Conservation (phyloP, 371 early-diverging fungal species). For the Mortierella sp. region DNA sequence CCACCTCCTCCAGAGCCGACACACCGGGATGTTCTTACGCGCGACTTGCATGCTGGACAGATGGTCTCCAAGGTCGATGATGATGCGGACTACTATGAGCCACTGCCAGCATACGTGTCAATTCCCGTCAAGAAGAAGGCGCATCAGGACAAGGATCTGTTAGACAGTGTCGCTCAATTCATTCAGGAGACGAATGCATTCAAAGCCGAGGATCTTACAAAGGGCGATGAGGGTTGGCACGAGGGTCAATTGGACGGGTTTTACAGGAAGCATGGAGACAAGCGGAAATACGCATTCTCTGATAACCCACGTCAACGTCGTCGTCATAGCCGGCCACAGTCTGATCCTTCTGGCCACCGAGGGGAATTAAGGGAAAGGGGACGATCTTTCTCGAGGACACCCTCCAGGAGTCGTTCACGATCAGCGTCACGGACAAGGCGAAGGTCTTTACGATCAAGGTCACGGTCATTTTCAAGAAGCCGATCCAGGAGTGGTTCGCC, state of each 20-base stretch:
- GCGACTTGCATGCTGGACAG: constrained; percentile 70
- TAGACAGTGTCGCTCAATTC: constrained; percentile 62
- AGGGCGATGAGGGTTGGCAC: constrained; percentile 74
- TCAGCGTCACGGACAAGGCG: constrained; percentile 31
- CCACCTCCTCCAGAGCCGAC: constrained; percentile 36
- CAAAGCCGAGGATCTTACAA: constrained; percentile 29
- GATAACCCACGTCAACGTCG: constrained; percentile 23
- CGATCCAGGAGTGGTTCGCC: constrained; percentile 45
- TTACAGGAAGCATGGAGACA: constrained; percentile 46
- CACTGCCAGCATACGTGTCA: constrained; percentile 61
- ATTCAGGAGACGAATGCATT: constrained; percentile 61
- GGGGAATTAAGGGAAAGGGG: constrained; percentile 1
- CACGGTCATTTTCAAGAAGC: constrained; percentile 20
- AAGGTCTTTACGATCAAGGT: constrained; percentile 18
- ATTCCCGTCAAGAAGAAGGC: constrained; percentile 52
- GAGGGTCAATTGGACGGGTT: constrained; percentile 64
- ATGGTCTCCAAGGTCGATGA: constrained; percentile 67
- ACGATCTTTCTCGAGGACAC: constrained; percentile 3
- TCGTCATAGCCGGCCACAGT: constrained; percentile 12
- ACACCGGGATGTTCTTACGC: constrained; percentile 33
- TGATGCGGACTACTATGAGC: constrained; percentile 61
- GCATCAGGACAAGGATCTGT: constrained; percentile 45
- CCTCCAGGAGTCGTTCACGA: constrained; percentile 9
- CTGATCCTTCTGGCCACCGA: not conserved
- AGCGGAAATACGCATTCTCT: constrained; percentile 24